A percentile compares a stretch with the other conserved stretches of the same genome.
These are phyloP conservation scores for Chlorella sp. DNA, from an alignment of 139 green algal genomes.

Conservation along the genomic window DNA sequence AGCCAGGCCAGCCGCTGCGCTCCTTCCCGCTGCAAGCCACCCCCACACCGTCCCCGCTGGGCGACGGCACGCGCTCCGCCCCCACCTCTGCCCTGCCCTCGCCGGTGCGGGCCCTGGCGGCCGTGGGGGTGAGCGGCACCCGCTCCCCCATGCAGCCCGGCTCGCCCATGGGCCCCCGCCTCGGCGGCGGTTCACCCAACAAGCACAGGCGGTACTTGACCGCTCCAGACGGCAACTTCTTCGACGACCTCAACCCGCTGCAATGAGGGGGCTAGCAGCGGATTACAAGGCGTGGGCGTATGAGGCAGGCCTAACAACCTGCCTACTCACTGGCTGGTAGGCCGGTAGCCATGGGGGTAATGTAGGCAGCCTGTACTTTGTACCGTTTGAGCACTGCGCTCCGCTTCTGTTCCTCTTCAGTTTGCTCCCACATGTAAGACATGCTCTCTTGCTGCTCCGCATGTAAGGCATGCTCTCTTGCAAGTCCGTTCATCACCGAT, in stretches of 20 bases:
- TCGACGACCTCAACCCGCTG: slow-evolving; percentile 22
- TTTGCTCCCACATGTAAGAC: no score
- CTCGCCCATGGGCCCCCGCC: neutral
- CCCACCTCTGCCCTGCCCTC: slow-evolving; percentile 13
- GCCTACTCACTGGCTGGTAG: no score
- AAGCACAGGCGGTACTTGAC: slow-evolving; percentile 8
- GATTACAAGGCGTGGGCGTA: no score
- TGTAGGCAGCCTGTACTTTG: no score
- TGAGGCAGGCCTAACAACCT: no score
- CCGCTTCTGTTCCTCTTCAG: no score
- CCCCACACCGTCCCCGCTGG: neutral
- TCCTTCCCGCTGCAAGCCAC: neutral
- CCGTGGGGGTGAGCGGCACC: neutral
- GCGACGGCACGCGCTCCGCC: neutral
- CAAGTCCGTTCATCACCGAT: no score
- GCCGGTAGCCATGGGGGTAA: no score
- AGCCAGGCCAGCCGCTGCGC: slow-evolving; percentile 8
- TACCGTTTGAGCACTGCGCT: no score
- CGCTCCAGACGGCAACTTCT: slow-evolving; percentile 12
- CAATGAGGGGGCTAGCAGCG: neutral
- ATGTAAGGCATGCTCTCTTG: no score
- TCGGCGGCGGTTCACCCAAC: neutral
- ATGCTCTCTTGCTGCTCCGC: no score
- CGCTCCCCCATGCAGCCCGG: neutral
- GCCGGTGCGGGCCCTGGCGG: neutral